These are phyloP conservation scores for Penicillium rolfsii DNA, from an alignment of 2,329 filamentous ascomycete species.

Conservation along the genomic window DNA sequence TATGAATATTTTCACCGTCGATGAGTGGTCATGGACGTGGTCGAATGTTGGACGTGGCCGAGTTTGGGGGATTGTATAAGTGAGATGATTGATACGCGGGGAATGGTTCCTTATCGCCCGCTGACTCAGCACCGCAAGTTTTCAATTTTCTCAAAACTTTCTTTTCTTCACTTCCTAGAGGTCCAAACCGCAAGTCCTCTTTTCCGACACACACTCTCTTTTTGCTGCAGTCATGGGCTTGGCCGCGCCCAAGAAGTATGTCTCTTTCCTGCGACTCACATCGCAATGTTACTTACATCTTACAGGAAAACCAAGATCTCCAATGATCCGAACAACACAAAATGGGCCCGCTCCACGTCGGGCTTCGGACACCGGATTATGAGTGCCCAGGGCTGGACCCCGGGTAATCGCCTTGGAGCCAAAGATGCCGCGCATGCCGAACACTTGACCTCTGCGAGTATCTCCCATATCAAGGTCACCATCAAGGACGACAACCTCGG, in stretches of 20 bases:
- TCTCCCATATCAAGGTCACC: conserved; percentile 80
- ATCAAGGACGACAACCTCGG: conserved; percentile 92
- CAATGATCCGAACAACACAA: conserved; percentile 92
- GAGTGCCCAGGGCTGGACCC: conserved; percentile 84
- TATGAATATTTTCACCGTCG: background rate
- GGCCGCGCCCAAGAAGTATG: conserved; percentile 68
- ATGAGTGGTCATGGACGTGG: background rate
- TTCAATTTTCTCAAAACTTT: conserved; percentile 8
- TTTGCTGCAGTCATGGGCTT: conserved; percentile 62
- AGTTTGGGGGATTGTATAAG: conserved; percentile 1
- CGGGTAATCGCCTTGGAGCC: conserved; percentile 79
- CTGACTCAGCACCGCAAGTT: conserved; percentile 21
- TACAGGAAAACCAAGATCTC: conserved; percentile 71
- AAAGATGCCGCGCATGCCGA: conserved; percentile 73
- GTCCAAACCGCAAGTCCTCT: background rate
- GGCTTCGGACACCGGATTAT: conserved; percentile 91
- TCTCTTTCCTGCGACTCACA: background rate
- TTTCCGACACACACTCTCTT: conserved; percentile 1
- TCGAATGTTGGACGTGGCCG: background rate
- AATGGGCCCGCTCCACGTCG: conserved; percentile 80
- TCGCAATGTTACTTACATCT: conserved; percentile 7
- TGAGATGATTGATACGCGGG: conserved; percentile 5
- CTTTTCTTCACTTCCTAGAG: background rate
- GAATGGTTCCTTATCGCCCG: conserved; percentile 23
- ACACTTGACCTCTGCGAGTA: conserved; percentile 77